Percentiles rank a stretch among this genome's conserved stretches.
Conservation (phyloP, 345 rosid genomes). For the Salix suchowensis region DNA sequence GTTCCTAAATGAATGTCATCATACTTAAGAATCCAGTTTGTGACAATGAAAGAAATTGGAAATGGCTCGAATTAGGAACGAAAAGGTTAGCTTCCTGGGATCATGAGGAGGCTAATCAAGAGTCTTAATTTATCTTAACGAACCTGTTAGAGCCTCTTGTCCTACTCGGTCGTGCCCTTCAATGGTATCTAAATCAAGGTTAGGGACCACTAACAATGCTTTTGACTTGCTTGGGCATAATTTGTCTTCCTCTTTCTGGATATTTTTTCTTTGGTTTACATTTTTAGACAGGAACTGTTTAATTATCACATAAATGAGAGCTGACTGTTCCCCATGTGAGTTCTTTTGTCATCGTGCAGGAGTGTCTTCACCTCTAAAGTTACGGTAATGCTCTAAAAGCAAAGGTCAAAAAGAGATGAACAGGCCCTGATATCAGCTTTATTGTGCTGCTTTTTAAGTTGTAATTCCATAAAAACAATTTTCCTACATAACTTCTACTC, state of each 20-base stretch:
- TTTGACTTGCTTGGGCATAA: not conserved
- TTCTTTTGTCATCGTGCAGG: not conserved
- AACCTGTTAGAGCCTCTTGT: not conserved
- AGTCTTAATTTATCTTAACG: not conserved
- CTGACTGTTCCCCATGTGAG: not conserved
- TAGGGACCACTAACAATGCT: not conserved
- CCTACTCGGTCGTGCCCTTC: not conserved
- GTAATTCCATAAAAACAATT: not conserved
- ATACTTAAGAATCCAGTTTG: not conserved
- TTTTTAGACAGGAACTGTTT: not conserved
- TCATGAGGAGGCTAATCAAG: not conserved
- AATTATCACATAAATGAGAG: not conserved
- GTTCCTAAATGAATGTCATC: not conserved
- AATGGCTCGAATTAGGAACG: not conserved
- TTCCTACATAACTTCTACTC: not conserved
- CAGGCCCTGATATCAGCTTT: not conserved
- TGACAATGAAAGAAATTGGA: not conserved
- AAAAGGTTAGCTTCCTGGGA: not conserved
- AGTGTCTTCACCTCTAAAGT: not conserved
- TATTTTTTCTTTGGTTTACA: not conserved
- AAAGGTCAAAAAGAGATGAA: not conserved
- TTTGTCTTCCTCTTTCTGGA: not conserved
- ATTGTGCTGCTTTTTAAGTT: not conserved
- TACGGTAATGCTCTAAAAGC: not conserved
- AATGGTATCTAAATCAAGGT: not conserved